Conservation (phyloP, 2,329 filamentous ascomycete genomes). For the Tympanopsis confertula region DNA sequence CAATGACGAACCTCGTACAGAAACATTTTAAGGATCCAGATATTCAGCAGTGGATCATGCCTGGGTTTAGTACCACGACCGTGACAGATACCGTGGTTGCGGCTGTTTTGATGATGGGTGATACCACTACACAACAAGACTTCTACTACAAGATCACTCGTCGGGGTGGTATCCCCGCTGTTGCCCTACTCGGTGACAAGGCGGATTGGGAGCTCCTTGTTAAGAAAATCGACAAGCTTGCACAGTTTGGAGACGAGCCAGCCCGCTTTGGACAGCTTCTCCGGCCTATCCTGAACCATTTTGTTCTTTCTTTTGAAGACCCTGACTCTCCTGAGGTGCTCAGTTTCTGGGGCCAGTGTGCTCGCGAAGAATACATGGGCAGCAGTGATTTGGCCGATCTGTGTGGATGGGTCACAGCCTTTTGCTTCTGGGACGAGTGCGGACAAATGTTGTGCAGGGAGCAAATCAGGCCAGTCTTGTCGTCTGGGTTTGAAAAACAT, state of each 20-base stretch:
- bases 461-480: too few relatives aligned
- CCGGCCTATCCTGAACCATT: constrained; percentile 27
- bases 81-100: constrained; percentile 24
- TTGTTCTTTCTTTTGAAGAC: constrained; percentile 30
- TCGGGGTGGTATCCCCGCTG: constrained; percentile 28
- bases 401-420: background rate
- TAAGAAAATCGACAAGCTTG: constrained; percentile 26
- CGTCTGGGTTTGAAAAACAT: background rate
- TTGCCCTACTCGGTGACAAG: constrained; percentile 24
- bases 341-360: constrained; percentile 26
- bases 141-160: constrained; percentile 22
- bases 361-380: background rate
- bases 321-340: constrained; percentile 16
- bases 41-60: constrained; percentile 27
- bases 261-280: constrained; percentile 23
- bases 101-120: constrained; percentile 30
- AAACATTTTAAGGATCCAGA: constrained; percentile 23
- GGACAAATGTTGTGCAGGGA: too few relatives aligned
- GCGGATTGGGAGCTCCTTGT: constrained; percentile 27
- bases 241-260: constrained; percentile 29
- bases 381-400: background rate
- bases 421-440: background rate
- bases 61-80: constrained; percentile 28
- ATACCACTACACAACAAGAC: constrained; percentile 22
- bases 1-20: constrained; percentile 27